Evolutionary conservation across 768 basidiomycete species (phyloP).

Genomic region (Baorangia bicolor): DNA sequence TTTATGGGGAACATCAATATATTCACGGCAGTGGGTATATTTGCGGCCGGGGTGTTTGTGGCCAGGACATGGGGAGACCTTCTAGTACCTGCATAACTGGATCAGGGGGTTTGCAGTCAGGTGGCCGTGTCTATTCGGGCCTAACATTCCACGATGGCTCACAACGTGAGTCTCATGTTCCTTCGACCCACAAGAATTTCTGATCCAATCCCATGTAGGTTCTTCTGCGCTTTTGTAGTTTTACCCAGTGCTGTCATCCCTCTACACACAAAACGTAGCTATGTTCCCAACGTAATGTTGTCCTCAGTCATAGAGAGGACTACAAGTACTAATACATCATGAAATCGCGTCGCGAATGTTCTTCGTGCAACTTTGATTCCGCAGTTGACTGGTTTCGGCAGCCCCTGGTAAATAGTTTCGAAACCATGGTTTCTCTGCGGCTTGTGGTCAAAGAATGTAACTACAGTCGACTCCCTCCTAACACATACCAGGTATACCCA

Average conservation of each 20-base stretch:
- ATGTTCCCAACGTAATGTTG: slow-evolving; percentile 20
- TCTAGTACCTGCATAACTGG: slow-evolving; percentile 59
- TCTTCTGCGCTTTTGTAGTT: not conserved
- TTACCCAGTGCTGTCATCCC: slow-evolving; percentile 1
- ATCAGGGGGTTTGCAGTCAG: not conserved
- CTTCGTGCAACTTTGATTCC: slow-evolving; percentile 9
- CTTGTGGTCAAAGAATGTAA: not conserved
- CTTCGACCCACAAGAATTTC: not conserved
- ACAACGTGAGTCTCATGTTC: slow-evolving; percentile 4
- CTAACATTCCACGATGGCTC: not conserved
- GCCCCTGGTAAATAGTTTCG: slow-evolving; percentile 13
- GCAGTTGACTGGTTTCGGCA: slow-evolving; percentile 9
- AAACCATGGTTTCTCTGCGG: not conserved
- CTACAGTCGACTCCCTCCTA: no score
- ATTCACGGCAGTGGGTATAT: slow-evolving; percentile 61
- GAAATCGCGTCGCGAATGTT: slow-evolving; percentile 11
- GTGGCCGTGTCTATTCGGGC: not conserved
- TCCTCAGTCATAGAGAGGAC: slow-evolving; percentile 16
- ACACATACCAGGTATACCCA: no score
- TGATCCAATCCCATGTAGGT: slow-evolving; percentile 5
- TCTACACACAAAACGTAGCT: slow-evolving; percentile 18
- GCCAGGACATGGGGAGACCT: slow-evolving; percentile 78
- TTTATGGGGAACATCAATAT: slow-evolving; percentile 72
- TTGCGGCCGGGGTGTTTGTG: slow-evolving; percentile 66
- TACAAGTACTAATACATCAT: slow-evolving; percentile 16